Conservation (phyloP, 768 basidiomycete genomes). For the Serendipita indica region DNA sequence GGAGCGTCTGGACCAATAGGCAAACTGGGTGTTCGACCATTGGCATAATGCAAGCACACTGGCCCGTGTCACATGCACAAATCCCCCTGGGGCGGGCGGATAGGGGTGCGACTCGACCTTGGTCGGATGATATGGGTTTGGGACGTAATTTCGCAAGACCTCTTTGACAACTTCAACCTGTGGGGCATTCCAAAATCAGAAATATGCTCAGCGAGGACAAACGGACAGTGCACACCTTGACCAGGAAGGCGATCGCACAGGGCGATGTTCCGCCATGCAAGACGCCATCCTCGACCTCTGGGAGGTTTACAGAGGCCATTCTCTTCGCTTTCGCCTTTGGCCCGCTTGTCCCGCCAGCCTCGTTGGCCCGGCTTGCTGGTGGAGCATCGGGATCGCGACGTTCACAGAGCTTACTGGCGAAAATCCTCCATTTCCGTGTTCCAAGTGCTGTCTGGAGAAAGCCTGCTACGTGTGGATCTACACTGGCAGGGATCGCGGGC, state of each 20-base stretch:
- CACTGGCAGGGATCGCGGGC: conserved; percentile 12
- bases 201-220: neutral
- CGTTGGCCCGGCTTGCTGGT: conserved; percentile 21
- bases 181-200: neutral
- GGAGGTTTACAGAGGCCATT: neutral
- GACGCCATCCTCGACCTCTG: conserved; percentile 20
- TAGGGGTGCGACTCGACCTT: conserved; percentile 33
- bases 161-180: conserved; percentile 34
- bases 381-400: conserved; percentile 24
- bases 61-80: conserved; percentile 33
- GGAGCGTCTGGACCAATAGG: conserved; percentile 7
- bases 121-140: conserved; percentile 39
- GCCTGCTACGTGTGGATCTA: conserved; percentile 31
- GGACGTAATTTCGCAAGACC: conserved; percentile 33
- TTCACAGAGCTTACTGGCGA: conserved; percentile 34
- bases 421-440: conserved; percentile 30
- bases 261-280: conserved; percentile 23
- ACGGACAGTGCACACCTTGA: too few relatives aligned
- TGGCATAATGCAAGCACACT: conserved; percentile 21
- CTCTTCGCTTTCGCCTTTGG: neutral
- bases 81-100: conserved; percentile 26
- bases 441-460: conserved; percentile 34
- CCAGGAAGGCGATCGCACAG: conserved; percentile 35
- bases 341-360: neutral
- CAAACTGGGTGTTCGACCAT: conserved; percentile 8